A percentile compares a stretch with the other conserved stretches of the same genome.
Evolutionary conservation across 129 eudicot genomes (phyloP).

Genomic region (Mikania micrantha): DNA sequence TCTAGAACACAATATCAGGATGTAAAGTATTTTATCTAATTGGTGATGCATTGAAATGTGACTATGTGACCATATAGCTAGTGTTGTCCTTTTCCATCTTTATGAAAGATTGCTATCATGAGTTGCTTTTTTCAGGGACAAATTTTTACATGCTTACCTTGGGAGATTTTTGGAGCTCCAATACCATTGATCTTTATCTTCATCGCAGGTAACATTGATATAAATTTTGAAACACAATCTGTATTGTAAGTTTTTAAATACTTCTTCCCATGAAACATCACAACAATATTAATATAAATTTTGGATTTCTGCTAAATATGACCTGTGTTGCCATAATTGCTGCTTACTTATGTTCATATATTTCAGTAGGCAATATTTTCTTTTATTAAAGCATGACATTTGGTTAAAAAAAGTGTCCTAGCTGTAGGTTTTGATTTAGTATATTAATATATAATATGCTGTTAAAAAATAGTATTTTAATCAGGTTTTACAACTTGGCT

Average conservation of each 20-base stretch:
- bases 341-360: neutral
- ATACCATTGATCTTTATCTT: slow-evolving; percentile 87
- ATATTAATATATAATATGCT: slow-evolving; percentile 15
- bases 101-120: neutral
- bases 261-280: neutral
- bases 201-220: slow-evolving; percentile 63
- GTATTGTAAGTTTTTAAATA: neutral
- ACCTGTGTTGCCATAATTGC: neutral
- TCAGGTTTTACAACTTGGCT: slow-evolving; percentile 79
- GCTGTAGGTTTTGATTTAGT: slow-evolving; percentile 7
- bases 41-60: neutral
- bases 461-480: slow-evolving; percentile 7
- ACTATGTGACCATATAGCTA: too few species aligned
- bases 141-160: slow-evolving; percentile 72
- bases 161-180: slow-evolving; percentile 96
- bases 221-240: neutral
- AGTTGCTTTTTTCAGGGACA: slow-evolving; percentile 50
- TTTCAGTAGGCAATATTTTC: neutral
- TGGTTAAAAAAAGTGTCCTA: neutral
- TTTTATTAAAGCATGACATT: neutral
- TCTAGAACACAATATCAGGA: neutral
- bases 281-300: neutral
- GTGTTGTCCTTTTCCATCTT: neutral
- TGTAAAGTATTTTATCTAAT: neutral
- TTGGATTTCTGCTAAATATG: neutral